Evolutionary conservation across 2,329 filamentous ascomycete genomes (phyloP).

Genomic region (Cladosporium sp.): DNA sequence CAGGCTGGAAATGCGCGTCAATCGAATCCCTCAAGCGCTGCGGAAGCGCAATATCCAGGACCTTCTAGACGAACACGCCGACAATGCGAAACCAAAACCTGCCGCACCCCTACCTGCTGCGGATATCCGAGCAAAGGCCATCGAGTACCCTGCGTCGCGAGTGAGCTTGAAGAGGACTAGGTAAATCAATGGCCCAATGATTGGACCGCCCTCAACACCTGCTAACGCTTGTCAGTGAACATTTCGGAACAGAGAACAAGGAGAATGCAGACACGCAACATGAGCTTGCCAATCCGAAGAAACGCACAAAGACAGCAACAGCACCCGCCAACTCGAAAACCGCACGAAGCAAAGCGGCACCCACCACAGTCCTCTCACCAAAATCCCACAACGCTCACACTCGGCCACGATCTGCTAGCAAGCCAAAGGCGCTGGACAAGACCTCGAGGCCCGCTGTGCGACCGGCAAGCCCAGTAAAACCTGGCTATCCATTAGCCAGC

Average conservation of each 20-base stretch:
- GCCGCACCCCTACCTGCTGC: slow-evolving; percentile 13
- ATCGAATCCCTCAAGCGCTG: slow-evolving; percentile 77
- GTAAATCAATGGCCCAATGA: no score
- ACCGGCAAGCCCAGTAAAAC: slow-evolving; percentile 54
- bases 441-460: slow-evolving; percentile 46
- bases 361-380: slow-evolving; percentile 67
- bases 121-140: not conserved
- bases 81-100: slow-evolving; percentile 22
- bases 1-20: slow-evolving; percentile 87
- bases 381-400: slow-evolving; percentile 77
- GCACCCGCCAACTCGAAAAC: slow-evolving; percentile 28
- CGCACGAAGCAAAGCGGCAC: slow-evolving; percentile 25
- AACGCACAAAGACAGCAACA: slow-evolving; percentile 49
- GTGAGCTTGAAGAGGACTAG: slow-evolving; percentile 30
- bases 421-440: no score
- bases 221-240: slow-evolving; percentile 49
- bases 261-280: slow-evolving; percentile 58
- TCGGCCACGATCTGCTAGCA: slow-evolving; percentile 54
- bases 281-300: slow-evolving; percentile 65
- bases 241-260: slow-evolving; percentile 62
- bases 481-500: slow-evolving; percentile 32
- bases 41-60: slow-evolving; percentile 81
- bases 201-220: no score
- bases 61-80: slow-evolving; percentile 55
- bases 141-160: slow-evolving; percentile 4